These are phyloP conservation scores for Claviceps digitariae DNA, from an alignment of 2,329 filamentous ascomycete species.

Conservation along the genomic window DNA sequence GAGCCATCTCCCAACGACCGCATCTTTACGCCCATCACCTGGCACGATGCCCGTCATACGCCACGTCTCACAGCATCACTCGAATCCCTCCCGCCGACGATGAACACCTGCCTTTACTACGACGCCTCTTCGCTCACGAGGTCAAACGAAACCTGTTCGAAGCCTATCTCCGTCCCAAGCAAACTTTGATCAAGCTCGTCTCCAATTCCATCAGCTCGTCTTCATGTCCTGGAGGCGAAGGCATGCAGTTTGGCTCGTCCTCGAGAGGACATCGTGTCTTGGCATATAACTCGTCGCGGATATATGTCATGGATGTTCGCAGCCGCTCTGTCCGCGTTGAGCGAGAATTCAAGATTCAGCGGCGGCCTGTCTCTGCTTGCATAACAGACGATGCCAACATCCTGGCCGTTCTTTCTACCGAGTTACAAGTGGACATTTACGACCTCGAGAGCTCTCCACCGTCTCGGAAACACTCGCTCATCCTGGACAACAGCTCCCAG, in stretches of 20 bases:
- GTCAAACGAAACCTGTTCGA: slow-evolving; percentile 68
- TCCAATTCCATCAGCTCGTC: slow-evolving; percentile 76
- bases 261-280: slow-evolving; percentile 61
- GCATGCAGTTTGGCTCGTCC: slow-evolving; percentile 72
- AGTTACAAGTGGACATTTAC: slow-evolving; percentile 81
- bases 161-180: slow-evolving; percentile 55
- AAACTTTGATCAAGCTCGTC: slow-evolving; percentile 64
- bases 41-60: slow-evolving; percentile 44
- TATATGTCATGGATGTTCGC: slow-evolving; percentile 62
- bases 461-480: slow-evolving; percentile 58
- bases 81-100: slow-evolving; percentile 25
- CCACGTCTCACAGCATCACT: slow-evolving; percentile 30
- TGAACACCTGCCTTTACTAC: slow-evolving; percentile 44
- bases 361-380: slow-evolving; percentile 62
- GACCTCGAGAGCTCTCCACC: slow-evolving; percentile 51
- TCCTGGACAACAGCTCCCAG: slow-evolving; percentile 64
- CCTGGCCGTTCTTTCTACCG: slow-evolving; percentile 66
- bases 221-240: slow-evolving; percentile 70
- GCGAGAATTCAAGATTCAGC: slow-evolving; percentile 66
- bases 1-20: slow-evolving; percentile 46
- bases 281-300: slow-evolving; percentile 73
- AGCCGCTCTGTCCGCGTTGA: slow-evolving; percentile 47
- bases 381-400: slow-evolving; percentile 66
- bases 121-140: slow-evolving; percentile 53
- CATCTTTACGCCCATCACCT: slow-evolving; percentile 52